Conservation (phyloP, 164 flowering plant species). For the Berberis thunbergii region DNA sequence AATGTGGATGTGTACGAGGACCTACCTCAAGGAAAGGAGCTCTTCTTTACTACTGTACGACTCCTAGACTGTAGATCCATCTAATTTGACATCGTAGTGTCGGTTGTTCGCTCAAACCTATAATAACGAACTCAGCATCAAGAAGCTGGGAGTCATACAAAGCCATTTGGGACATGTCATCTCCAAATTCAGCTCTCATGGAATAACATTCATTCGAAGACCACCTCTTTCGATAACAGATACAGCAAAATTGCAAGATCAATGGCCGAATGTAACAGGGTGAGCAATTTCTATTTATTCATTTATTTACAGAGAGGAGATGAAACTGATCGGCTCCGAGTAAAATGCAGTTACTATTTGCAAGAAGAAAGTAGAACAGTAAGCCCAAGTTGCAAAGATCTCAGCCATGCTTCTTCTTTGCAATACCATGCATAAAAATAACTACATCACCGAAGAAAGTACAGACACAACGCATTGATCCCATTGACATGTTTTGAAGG, state of each 20-base stretch:
- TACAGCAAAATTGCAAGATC: constrained; percentile 27
- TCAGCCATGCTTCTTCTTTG: too few relatives aligned
- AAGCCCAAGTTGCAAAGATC: too few relatives aligned
- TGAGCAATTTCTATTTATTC: constrained; percentile 25
- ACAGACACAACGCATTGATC: too few relatives aligned
- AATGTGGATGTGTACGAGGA: constrained; percentile 41
- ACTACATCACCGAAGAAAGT: too few relatives aligned
- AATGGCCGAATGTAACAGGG: constrained; percentile 69
- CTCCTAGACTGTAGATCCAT: constrained; percentile 40
- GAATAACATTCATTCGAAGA: constrained; percentile 40
- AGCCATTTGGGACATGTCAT: constrained; percentile 57
- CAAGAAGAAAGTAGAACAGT: too few relatives aligned
- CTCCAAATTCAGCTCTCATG: constrained; percentile 41
- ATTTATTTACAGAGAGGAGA: constrained; percentile 66
- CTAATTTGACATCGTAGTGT: constrained; percentile 35
- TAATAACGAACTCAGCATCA: constrained; percentile 22
- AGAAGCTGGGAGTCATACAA: constrained; percentile 51
- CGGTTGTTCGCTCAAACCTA: constrained; percentile 37
- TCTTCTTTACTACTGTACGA: constrained; percentile 54
- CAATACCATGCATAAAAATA: too few relatives aligned
- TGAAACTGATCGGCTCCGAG: constrained; percentile 47
- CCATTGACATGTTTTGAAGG: too few relatives aligned
- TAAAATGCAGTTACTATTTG: too few relatives aligned
- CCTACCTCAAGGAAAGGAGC: constrained; percentile 57
- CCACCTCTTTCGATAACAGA: constrained; percentile 12